A percentile compares a stretch with the other conserved stretches of the same genome.
Conservation (phyloP, 805 yeast species). For the Nakazawaea anatomiae region DNA sequence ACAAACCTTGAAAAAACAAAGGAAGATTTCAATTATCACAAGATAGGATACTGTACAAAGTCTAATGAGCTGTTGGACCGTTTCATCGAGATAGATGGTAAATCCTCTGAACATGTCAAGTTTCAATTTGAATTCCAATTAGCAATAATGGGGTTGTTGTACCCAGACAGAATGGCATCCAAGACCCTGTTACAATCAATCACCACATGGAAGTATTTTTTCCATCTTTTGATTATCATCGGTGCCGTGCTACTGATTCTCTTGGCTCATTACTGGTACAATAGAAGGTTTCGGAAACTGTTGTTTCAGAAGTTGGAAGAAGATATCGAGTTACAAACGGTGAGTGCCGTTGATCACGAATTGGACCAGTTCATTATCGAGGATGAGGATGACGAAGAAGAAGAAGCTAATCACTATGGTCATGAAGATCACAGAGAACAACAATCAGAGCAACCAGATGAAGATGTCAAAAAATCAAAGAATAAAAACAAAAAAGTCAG, state of each 20-base stretch:
- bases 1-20: not conserved
- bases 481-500: slow-evolving; percentile 5
- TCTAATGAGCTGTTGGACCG: not conserved
- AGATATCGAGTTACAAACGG: slow-evolving; percentile 7
- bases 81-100: slow-evolving; percentile 8
- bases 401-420: not conserved
- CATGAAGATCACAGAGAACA: not conserved
- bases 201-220: slow-evolving; percentile 1
- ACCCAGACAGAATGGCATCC: slow-evolving; percentile 1
- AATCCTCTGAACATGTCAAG: not conserved
- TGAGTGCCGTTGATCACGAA: not conserved
- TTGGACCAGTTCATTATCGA: slow-evolving; percentile 5
- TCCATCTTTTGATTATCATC: not conserved
- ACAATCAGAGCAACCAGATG: not conserved
- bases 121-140: slow-evolving; percentile 7
- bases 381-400: slow-evolving; percentile 1
- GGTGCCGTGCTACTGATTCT: not conserved
- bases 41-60: slow-evolving; percentile 10
- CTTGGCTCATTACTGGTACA: slow-evolving; percentile 1
- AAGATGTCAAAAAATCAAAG: not conserved
- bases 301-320: not conserved
- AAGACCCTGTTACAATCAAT: not conserved
- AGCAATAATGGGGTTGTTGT: slow-evolving; percentile 2
- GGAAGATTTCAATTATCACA: slow-evolving; percentile 3
- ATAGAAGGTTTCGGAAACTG: not conserved